Evolutionary conservation across 768 basidiomycete species (phyloP).

Genomic region (Phlegmacium glaucopus): DNA sequence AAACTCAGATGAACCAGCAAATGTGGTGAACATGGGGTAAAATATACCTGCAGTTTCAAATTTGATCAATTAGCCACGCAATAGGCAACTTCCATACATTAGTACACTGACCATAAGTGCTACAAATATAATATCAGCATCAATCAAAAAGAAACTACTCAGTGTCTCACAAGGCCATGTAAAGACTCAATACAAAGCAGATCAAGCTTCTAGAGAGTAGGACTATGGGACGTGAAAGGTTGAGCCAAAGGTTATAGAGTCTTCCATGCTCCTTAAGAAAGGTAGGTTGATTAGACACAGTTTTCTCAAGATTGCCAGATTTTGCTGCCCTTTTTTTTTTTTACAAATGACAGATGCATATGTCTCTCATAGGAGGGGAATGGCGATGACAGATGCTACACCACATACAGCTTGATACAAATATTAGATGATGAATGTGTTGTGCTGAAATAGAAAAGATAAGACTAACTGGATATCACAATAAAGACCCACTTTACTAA

Average conservation of each 20-base stretch:
- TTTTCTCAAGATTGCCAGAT: constrained; percentile 44
- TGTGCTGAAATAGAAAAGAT: not conserved
- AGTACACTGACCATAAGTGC: constrained; percentile 48
- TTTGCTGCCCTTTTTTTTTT: constrained; percentile 37
- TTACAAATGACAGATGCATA: constrained; percentile 68
- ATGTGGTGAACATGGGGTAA: constrained; percentile 72
- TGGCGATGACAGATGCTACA: constrained; percentile 47
- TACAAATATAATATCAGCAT: constrained; percentile 5
- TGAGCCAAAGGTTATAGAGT: constrained; percentile 50
- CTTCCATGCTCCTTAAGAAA: constrained; percentile 28
- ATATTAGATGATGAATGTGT: not conserved
- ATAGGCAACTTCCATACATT: not conserved
- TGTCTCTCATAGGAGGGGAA: constrained; percentile 69
- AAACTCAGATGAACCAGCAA: constrained; percentile 44
- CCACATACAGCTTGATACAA: not conserved
- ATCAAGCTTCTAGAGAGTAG: constrained; percentile 60
- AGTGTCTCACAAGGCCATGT: constrained; percentile 62
- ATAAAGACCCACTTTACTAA: constrained; percentile 56
- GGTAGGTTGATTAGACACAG: constrained; percentile 25
- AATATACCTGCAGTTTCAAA: constrained; percentile 42
- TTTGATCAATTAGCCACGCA: not conserved
- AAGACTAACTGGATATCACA: constrained; percentile 35
- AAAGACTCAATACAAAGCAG: constrained; percentile 69
- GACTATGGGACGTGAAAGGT: constrained; percentile 56
- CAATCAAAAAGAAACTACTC: not conserved